Evolutionary conservation across 106 monocot species (phyloP), one percentile per base, ranked within the genome.

Genomic region (Allium sativum): DNA sequence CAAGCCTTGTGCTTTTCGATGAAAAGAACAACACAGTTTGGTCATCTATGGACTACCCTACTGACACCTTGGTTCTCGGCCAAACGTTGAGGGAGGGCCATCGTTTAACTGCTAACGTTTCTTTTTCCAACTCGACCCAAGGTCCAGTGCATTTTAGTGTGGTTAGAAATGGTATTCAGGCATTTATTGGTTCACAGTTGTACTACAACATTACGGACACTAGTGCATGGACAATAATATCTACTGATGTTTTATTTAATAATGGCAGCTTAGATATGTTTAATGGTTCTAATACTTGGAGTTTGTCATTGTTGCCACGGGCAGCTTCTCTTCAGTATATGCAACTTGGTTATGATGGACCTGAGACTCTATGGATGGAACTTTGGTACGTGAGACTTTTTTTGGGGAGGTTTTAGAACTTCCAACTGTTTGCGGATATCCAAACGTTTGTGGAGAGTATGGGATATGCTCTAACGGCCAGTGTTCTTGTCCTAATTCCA

Each of bases 41-140:
- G 82, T 62, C 76, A 13, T 85, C 85, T 0, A 76, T 84, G 54
- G 67, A 77, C 13, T 59, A 75, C 65, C 85, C 82, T 15, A 80
- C 77, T 1, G 85, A 90, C 61, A 53, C 80, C 10, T 45, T 82
- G 21, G 42, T 90, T 3, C 48, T 57, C 14, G 79, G 80, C 9
- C 82, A 83, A 65, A 48, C 64, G 10, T 65, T 83, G n/a, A 11
- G 15, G 10, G 40, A 51, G 21, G 82, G 78, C 4, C 64, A 61
- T 20, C 62, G 61, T 10, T 67, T 82, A 8, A 53, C 59, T 0
- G 65, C 82, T 15, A 78, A 78, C 21, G 15, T 17, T 19, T 68
- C 74, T 0, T n/a, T 45, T 0, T 17, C 69, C 8, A 70, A 70
- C 17, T 63, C 18, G 31, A 21, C 51, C 2, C 47, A 52, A 41